phyloP scores from a whole-genome alignment of 345 rosid species.

The Theobroma cacao region DNA sequence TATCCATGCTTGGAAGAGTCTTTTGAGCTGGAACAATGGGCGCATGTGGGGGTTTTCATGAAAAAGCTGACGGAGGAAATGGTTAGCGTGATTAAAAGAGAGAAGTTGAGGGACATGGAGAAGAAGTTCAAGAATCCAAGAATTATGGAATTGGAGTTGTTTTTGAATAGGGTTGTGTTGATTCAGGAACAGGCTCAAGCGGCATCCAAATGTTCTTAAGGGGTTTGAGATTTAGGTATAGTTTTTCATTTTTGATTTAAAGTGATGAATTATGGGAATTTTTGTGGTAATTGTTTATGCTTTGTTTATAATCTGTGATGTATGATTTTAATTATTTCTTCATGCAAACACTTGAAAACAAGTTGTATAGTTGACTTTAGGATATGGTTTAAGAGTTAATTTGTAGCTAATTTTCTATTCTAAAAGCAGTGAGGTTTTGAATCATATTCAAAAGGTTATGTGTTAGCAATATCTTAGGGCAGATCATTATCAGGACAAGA shows the following conservation, averaged over 20 bases:
- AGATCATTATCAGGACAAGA: too few relatives aligned
- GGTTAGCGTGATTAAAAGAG: conserved; percentile 2
- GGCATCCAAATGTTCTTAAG: conserved; percentile 6
- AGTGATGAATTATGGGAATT: background rate
- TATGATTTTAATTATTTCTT: background rate
- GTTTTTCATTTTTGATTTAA: background rate
- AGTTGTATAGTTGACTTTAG: too few relatives aligned
- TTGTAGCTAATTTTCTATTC: too few relatives aligned
- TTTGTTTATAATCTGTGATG: background rate
- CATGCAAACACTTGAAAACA: too few relatives aligned
- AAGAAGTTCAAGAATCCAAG: conserved; percentile 17
- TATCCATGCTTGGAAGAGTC: conserved; percentile 14
- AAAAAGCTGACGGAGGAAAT: background rate
- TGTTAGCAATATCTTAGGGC: too few relatives aligned
- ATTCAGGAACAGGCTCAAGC: conserved; percentile 16
- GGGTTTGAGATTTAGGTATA: background rate
- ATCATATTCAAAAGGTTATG: too few relatives aligned
- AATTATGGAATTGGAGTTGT: conserved; percentile 20
- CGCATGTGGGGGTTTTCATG: background rate
- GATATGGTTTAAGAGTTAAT: too few relatives aligned
- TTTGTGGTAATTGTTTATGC: background rate
- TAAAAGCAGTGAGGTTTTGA: too few relatives aligned
- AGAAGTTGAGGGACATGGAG: conserved; percentile 23
- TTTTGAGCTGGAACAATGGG: conserved; percentile 8
- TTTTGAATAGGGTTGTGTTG: conserved; percentile 24